Conservation (phyloP, 148 eudicot species). For the Silene latifolia region DNA sequence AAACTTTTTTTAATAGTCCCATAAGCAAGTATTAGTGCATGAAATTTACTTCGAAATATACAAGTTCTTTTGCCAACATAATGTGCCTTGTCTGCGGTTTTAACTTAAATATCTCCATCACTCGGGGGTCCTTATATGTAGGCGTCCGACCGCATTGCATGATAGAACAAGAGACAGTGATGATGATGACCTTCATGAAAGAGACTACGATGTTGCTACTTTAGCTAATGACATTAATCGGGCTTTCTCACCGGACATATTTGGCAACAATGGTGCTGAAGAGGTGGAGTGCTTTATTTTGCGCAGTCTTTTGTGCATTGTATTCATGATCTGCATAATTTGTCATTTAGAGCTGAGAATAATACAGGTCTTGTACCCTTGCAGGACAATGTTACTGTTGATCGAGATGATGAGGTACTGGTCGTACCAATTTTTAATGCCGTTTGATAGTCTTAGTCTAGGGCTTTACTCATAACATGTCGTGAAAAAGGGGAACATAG, state of each 20-base stretch:
- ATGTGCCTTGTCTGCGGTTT: no score
- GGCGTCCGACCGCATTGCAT: constrained; percentile 92
- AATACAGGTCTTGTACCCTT: constrained; percentile 18
- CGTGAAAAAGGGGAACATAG: background rate
- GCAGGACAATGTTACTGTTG: constrained; percentile 70
- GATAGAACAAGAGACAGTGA: constrained; percentile 95
- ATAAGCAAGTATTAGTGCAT: background rate
- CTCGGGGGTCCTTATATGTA: constrained; percentile 27
- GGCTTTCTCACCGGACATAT: constrained; percentile 64
- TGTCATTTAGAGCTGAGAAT: background rate
- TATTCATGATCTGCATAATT: background rate
- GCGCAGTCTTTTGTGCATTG: constrained; percentile 9
- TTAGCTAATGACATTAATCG: constrained; percentile 84
- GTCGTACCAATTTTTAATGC: background rate
- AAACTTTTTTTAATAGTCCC: background rate
- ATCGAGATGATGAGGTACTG: constrained; percentile 82
- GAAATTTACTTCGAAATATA: no score
- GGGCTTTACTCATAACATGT: background rate
- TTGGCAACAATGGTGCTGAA: constrained; percentile 64
- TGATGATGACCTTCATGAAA: constrained; percentile 83
- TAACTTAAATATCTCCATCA: constrained; percentile 1
- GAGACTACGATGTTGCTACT: constrained; percentile 89
- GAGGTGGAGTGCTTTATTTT: constrained; percentile 40
- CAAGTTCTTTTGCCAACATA: no score
- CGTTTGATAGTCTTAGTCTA: background rate